These are phyloP conservation scores for Pulveroboletus sp. DNA, from an alignment of 768 basidiomycete species.

Conservation along the genomic window DNA sequence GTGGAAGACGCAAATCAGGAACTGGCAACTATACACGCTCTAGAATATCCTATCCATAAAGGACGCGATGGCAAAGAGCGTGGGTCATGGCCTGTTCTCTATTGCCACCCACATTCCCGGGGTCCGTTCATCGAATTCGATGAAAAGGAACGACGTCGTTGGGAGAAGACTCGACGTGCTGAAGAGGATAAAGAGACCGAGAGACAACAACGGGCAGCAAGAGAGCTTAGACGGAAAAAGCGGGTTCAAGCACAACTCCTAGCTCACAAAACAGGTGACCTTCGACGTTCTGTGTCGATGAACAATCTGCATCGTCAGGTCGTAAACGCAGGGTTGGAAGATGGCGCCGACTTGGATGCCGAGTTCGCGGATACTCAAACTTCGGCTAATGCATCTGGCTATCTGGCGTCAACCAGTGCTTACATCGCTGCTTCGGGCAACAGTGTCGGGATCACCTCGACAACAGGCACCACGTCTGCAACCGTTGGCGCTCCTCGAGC, in stretches of 20 bases:
- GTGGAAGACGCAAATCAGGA: constrained; percentile 88
- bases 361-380: constrained; percentile 36
- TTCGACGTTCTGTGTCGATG: constrained; percentile 73
- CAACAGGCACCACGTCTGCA: constrained; percentile 79
- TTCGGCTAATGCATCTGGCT: constrained; percentile 68
- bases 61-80: constrained; percentile 48
- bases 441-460: constrained; percentile 88
- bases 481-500: constrained; percentile 42
- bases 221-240: constrained; percentile 26
- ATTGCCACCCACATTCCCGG: constrained; percentile 69
- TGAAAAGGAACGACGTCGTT: constrained; percentile 63
- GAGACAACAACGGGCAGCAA: constrained; percentile 22
- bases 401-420: constrained; percentile 51
- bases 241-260: constrained; percentile 26
- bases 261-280: constrained; percentile 42
- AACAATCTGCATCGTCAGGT: constrained; percentile 63
- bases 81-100: constrained; percentile 77
- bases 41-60: constrained; percentile 68
- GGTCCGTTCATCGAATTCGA: constrained; percentile 76
- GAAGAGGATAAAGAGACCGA: constrained; percentile 37
- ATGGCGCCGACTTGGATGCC: constrained; percentile 39
- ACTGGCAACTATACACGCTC: constrained; percentile 76
- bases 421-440: constrained; percentile 95
- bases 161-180: constrained; percentile 49
- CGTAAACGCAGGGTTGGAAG: constrained; percentile 37